Conservation (phyloP, 83 land plant genomes). For the Picea abies region DNA sequence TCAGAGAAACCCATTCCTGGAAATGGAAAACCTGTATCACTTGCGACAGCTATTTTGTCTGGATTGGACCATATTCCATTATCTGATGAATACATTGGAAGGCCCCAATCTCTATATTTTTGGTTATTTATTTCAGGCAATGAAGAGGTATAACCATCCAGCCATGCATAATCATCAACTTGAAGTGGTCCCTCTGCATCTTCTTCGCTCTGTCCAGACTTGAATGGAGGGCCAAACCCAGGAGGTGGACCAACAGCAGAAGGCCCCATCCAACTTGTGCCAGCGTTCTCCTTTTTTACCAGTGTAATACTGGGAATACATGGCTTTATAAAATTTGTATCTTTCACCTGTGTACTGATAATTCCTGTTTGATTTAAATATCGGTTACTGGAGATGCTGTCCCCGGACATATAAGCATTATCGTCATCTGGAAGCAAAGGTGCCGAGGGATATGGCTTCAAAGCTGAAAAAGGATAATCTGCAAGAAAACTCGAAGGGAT, state of each 20-base stretch:
- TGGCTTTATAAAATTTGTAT: constrained; percentile 12
- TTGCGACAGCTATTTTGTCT: constrained; percentile 10
- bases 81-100: constrained; percentile 16
- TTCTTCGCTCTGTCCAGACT: constrained; percentile 18
- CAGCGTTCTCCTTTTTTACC: constrained; percentile 14
- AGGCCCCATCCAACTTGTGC: constrained; percentile 19
- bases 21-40: constrained; percentile 45
- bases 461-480: constrained; percentile 3
- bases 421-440: constrained; percentile 4
- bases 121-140: constrained; percentile 19
- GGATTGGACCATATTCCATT: constrained; percentile 2
- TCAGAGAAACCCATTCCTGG: constrained; percentile 51
- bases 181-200: constrained; percentile 32
- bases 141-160: constrained; percentile 62
- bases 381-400: not conserved
- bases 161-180: constrained; percentile 85
- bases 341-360: constrained; percentile 8
- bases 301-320: not conserved
- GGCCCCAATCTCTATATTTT: constrained; percentile 22
- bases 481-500: not conserved
- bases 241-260: constrained; percentile 40
- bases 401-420: not conserved
- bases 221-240: constrained; percentile 44
- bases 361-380: constrained; percentile 6
- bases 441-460: not conserved